Base-by-base conservation (phyloP, 2,329 filamentous ascomycete species). In the Ophiostoma tasmaniense region DNA sequence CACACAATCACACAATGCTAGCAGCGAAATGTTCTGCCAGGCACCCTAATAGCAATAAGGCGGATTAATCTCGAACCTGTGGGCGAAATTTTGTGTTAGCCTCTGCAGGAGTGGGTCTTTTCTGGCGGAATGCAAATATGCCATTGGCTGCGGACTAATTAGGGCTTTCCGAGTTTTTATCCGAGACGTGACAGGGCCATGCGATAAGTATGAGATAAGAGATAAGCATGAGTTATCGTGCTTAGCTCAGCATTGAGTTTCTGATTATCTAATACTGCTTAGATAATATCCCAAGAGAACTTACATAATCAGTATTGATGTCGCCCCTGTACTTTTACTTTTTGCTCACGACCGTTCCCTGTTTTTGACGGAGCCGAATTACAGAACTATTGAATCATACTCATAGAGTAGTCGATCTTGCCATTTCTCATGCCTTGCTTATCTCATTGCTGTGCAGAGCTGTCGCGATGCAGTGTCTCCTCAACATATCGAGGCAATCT, bases 31-130 rank as follows among this genome's bases (percentile, higher is more conserved):
- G 55, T 42, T 42, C 39, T n/a, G 8, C 42, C 25, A 62, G 55
- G 22, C 7, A 50, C 20, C 33, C 33, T n/a, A 61, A 61, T 61
- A 6, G 8, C 35, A 28, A 28, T 62, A 64, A 30, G 59, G 28
- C 59, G 59, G 59, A 64, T 64, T 33, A 64, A 64, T 76, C 74
- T 73, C 73, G 17, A 64, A 64, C 76, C 74, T 73, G 74, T 73
- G 73, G 75, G 73, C 74, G 73, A 75, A 76, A 74, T 75, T 75
- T 73, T 73, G 73, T 66, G 64, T 11, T 64, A 35, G 59, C 30
- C 33, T 33, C 62, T 67, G 69, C 67, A 20, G 28, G 28, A 42
- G 71, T 71, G 71, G 70, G 52, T 50, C 35, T 22, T 1, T 2
- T 1, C 1, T 0, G 5, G 22, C 28, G 17, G 4, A 55, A 8